These are phyloP conservation scores for Colletotrichum horii DNA, from an alignment of 2,329 filamentous ascomycete species.

Conservation along the genomic window DNA sequence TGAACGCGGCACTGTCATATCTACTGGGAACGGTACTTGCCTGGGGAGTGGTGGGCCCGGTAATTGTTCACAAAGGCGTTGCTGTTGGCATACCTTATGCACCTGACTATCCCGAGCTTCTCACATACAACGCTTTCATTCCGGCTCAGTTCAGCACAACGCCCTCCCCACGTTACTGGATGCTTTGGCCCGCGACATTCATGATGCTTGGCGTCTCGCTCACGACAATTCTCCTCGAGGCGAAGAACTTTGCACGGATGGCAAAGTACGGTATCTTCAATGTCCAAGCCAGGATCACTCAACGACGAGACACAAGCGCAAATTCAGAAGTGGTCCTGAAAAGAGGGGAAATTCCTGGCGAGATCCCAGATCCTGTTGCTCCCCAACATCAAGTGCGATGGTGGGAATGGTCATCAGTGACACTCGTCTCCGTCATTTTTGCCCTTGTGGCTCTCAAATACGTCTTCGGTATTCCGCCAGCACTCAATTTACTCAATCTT, in stretches of 20 bases:
- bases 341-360: not conserved
- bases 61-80: not conserved
- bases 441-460: not conserved
- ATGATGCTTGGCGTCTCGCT: not conserved
- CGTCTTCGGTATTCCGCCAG: not conserved
- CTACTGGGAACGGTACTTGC: not conserved
- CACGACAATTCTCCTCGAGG: not conserved
- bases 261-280: not conserved
- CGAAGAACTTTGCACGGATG: not conserved
- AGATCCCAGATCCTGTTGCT: not conserved
- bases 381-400: not conserved
- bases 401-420: not conserved
- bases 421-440: not conserved
- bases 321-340: not conserved
- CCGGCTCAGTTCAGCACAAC: not conserved
- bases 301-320: not conserved
- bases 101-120: not conserved
- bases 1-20: not conserved
- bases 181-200: not conserved
- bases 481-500: not conserved
- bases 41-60: not conserved
- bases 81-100: not conserved
- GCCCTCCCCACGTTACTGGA: not conserved
- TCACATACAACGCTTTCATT: not conserved
- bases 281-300: not conserved